Conservation (phyloP, 2,329 filamentous ascomycete species). For the Fusarium sacchari region DNA sequence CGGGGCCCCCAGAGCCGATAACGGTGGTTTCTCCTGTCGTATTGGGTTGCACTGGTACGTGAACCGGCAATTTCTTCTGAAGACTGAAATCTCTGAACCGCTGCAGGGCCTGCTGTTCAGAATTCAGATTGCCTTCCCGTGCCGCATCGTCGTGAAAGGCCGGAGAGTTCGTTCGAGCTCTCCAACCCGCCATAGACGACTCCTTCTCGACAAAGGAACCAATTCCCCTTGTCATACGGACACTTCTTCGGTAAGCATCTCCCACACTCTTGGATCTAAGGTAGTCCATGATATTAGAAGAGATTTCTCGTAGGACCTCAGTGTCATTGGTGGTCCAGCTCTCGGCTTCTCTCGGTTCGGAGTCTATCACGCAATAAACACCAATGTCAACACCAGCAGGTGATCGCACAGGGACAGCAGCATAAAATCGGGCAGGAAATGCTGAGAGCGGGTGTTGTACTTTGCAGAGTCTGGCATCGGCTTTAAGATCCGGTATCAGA, state of each 20-base stretch:
- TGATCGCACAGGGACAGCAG: slow-evolving; percentile 53
- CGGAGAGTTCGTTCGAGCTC: slow-evolving; percentile 11
- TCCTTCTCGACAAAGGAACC: slow-evolving; percentile 52
- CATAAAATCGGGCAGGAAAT: slow-evolving; percentile 49
- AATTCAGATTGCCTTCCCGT: slow-evolving; percentile 22
- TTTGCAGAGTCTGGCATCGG: slow-evolving; percentile 44
- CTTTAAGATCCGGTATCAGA: slow-evolving; percentile 48
- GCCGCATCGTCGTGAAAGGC: slow-evolving; percentile 16
- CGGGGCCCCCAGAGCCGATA: background rate
- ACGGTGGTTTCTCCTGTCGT: background rate
- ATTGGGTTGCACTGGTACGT: slow-evolving; percentile 9
- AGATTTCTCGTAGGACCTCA: slow-evolving; percentile 41
- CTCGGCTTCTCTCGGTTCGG: slow-evolving; percentile 3
- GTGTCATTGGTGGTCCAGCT: slow-evolving; percentile 44
- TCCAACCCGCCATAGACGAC: slow-evolving; percentile 44
- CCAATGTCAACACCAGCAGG: slow-evolving; percentile 54
- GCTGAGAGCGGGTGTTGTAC: slow-evolving; percentile 35
- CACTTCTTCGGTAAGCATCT: slow-evolving; percentile 45
- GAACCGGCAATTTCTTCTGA: slow-evolving; percentile 1
- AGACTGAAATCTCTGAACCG: background rate
- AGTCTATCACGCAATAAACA: slow-evolving; percentile 48
- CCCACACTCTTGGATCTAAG: slow-evolving; percentile 46
- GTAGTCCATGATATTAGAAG: slow-evolving; percentile 50
- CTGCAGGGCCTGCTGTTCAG: slow-evolving; percentile 24
- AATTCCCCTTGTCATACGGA: slow-evolving; percentile 53